A percentile compares a stretch with the other conserved stretches of the same genome.
phyloP scores from a whole-genome alignment of 2,329 filamentous ascomycete genomes.

The Cryphonectria parasitica region DNA sequence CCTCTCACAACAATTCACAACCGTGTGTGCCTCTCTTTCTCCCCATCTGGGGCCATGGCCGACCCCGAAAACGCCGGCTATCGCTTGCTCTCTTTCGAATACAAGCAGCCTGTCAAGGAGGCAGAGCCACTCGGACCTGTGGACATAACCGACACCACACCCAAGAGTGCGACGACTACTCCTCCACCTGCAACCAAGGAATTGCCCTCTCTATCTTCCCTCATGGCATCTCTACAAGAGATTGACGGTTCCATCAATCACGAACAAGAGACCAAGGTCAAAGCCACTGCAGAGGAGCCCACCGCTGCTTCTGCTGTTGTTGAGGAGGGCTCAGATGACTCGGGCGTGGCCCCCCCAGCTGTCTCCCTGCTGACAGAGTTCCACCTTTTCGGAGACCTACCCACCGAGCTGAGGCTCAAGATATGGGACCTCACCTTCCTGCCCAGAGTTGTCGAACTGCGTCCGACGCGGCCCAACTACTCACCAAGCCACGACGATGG shows the following conservation, averaged over 20 bases:
- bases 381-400: slow-evolving; percentile 37
- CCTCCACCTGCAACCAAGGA: neutral
- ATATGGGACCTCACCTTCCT: slow-evolving; percentile 41
- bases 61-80: slow-evolving; percentile 22
- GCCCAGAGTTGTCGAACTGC: slow-evolving; percentile 41
- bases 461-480: slow-evolving; percentile 38
- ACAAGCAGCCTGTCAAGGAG: neutral
- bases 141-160: neutral
- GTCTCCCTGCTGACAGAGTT: slow-evolving; percentile 31
- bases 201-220: slow-evolving; percentile 20
- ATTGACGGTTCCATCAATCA: neutral
- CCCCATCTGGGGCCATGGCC: slow-evolving; percentile 10
- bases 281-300: neutral
- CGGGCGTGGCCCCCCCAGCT: neutral
- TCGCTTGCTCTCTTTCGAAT: slow-evolving; percentile 25
- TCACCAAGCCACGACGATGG: slow-evolving; percentile 32
- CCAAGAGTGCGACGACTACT: neutral
- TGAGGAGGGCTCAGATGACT: neutral
- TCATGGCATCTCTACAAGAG: slow-evolving; percentile 13
- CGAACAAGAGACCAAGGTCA: neutral
- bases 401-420: slow-evolving; percentile 42
- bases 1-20: neutral
- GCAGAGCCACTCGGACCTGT: neutral
- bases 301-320: neutral
- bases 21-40: neutral